These are phyloP conservation scores for Haplographium delicatum DNA, from an alignment of 495 filamentous ascomycete genomes.

Conservation along the genomic window DNA sequence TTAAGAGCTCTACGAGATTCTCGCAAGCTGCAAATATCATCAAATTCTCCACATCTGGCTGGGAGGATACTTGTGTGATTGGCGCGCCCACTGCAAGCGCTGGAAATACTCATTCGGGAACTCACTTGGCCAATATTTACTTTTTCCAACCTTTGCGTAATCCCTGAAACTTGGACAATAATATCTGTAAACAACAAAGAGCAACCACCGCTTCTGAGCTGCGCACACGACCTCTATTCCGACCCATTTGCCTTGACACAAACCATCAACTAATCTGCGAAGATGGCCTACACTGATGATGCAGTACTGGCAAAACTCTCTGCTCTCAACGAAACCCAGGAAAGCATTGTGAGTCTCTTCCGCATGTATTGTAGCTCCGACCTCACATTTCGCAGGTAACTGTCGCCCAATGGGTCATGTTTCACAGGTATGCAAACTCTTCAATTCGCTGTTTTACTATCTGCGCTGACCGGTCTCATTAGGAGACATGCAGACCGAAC, in stretches of 20 bases:
- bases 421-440: slow-evolving; percentile 69
- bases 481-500: slow-evolving; percentile 89
- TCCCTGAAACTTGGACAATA: neutral
- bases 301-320: slow-evolving; percentile 90
- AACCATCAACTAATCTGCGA: neutral
- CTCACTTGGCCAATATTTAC: neutral
- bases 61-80: neutral
- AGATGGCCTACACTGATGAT: slow-evolving; percentile 93
- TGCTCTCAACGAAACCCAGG: slow-evolving; percentile 90
- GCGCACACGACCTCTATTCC: neutral
- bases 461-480: slow-evolving; percentile 22
- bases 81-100: no score
- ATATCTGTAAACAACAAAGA: neutral
- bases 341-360: slow-evolving; percentile 65
- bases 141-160: neutral
- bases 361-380: neutral
- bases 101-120: neutral
- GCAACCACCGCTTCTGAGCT: neutral
- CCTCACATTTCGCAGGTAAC: slow-evolving; percentile 34
- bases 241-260: neutral
- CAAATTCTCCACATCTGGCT: neutral
- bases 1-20: no score
- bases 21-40: neutral
- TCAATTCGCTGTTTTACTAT: neutral
- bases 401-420: slow-evolving; percentile 98